Evolutionary conservation across 2,329 filamentous ascomycete genomes (phyloP).

Genomic region (Sporothrix brunneoviolacea): DNA sequence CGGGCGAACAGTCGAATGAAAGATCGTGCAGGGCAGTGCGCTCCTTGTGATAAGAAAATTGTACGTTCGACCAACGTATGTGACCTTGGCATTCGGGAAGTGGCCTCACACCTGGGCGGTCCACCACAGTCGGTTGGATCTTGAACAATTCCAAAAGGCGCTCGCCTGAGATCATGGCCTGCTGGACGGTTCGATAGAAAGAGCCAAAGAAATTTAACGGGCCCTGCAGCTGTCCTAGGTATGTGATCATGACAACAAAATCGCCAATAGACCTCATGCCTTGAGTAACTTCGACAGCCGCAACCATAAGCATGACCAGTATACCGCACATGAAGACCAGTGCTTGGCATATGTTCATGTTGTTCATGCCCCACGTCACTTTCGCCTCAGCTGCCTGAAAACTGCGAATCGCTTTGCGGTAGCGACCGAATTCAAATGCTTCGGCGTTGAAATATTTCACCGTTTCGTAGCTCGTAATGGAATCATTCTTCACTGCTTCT

Average conservation of each 20-base stretch:
- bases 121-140: constrained; percentile 85
- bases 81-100: constrained; percentile 68
- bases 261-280: constrained; percentile 60
- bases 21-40: constrained; percentile 79
- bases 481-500: constrained; percentile 97
- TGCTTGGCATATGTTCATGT: constrained; percentile 77
- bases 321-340: constrained; percentile 73
- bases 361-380: constrained; percentile 67
- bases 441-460: constrained; percentile 89
- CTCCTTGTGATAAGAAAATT: constrained; percentile 82
- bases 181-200: constrained; percentile 93
- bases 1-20: constrained; percentile 77
- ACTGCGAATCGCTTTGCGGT: constrained; percentile 60
- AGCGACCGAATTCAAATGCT: constrained; percentile 68
- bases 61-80: constrained; percentile 80
- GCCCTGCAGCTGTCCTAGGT: constrained; percentile 72
- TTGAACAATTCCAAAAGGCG: constrained; percentile 93
- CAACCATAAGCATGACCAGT: constrained; percentile 64
- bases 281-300: constrained; percentile 68
- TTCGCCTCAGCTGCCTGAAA: constrained; percentile 71
- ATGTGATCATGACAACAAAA: constrained; percentile 68
- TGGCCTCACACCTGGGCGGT: constrained; percentile 57
- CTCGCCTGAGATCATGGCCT: constrained; percentile 95
- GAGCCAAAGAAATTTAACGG: constrained; percentile 86
- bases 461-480: constrained; percentile 96